A percentile compares a stretch with the other conserved stretches of the same genome.
phyloP scores from a whole-genome alignment of 1,284 basidiomycete species.

The Meira miltonrushii region DNA sequence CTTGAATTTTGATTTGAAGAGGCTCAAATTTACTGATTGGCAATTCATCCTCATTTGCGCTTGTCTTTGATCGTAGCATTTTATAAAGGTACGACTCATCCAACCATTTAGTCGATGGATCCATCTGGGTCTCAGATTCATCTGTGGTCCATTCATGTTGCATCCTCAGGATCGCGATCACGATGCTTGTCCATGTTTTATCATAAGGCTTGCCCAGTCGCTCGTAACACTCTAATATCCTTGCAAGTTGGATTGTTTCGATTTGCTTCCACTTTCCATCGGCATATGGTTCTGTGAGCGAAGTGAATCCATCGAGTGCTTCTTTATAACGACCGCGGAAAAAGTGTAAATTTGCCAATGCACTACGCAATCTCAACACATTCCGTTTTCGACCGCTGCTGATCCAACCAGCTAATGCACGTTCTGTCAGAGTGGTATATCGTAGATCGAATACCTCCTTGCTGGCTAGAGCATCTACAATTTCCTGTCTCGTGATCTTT shows the following conservation, averaged over 20 bases:
- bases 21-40: constrained; percentile 28
- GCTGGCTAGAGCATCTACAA: constrained; percentile 63
- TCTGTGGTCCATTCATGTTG: constrained; percentile 9
- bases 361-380: constrained; percentile 73
- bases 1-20: constrained; percentile 15
- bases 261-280: constrained; percentile 67
- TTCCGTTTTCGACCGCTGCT: constrained; percentile 74
- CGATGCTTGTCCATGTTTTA: constrained; percentile 68
- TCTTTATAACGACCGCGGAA: constrained; percentile 17
- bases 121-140: background rate
- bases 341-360: constrained; percentile 75
- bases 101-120: background rate
- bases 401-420: constrained; percentile 72
- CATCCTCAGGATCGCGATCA: constrained; percentile 54
- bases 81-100: constrained; percentile 17
- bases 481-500: constrained; percentile 59
- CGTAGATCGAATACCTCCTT: constrained; percentile 36
- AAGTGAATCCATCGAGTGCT: constrained; percentile 17
- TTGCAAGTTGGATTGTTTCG: constrained; percentile 68
- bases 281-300: constrained; percentile 55
- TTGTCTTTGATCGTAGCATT: constrained; percentile 21
- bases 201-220: constrained; percentile 60
- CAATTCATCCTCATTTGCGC: constrained; percentile 26
- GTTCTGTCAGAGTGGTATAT: constrained; percentile 61
- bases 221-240: constrained; percentile 64